Conservation (phyloP, 805 yeast genomes). For the Metschnikowia koreensis region DNA sequence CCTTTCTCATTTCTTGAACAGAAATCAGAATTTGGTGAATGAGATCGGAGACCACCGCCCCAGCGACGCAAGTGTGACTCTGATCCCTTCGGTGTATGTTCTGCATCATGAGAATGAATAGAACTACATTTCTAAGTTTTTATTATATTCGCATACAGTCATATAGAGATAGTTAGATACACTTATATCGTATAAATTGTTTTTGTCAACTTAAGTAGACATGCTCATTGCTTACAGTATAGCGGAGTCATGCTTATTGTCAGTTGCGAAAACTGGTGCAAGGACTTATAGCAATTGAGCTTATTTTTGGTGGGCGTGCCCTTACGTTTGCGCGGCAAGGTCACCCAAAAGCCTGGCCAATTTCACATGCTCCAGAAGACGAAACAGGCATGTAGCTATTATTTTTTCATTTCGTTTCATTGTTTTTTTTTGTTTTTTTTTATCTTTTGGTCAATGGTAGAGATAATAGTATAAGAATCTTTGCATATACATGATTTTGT, state of each 20-base stretch:
- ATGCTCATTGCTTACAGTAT: too few species aligned
- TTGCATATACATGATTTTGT: too few species aligned
- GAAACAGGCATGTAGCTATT: too few species aligned
- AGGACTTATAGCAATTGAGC: background rate
- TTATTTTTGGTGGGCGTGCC: background rate
- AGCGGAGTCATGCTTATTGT: background rate
- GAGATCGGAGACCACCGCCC: slow-evolving; percentile 11
- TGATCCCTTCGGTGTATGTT: slow-evolving; percentile 17
- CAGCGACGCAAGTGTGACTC: slow-evolving; percentile 9
- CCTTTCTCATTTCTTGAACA: slow-evolving; percentile 15
- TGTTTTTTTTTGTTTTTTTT: too few species aligned
- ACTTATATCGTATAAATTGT: background rate
- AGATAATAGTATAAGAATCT: too few species aligned
- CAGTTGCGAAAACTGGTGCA: background rate
- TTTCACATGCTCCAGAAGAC: background rate
- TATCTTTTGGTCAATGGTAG: too few species aligned
- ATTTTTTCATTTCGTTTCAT: too few species aligned
- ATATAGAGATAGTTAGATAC: background rate
- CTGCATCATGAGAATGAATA: slow-evolving; percentile 13
- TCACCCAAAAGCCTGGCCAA: background rate
- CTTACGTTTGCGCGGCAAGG: background rate
- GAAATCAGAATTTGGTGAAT: slow-evolving; percentile 15
- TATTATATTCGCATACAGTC: background rate
- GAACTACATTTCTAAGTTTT: background rate
- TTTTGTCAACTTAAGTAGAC: too few species aligned